These are phyloP conservation scores for Ganoderma boninense DNA, from an alignment of 1,284 basidiomycete genomes.

Conservation along the genomic window DNA sequence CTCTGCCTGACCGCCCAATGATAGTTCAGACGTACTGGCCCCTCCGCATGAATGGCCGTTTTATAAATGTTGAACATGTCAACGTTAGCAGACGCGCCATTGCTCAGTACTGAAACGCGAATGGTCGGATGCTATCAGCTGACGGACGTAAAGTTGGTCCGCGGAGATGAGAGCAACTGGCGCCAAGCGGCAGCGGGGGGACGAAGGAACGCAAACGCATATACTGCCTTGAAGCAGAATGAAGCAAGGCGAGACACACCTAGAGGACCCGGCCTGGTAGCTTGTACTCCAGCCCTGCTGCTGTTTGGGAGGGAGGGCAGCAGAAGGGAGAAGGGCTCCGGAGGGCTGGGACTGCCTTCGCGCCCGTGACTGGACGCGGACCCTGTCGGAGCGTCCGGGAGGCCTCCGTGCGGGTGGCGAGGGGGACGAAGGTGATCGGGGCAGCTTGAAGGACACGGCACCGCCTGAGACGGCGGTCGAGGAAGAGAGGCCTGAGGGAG, in stretches of 20 bases:
- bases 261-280: slow-evolving; percentile 82
- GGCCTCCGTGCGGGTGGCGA: slow-evolving; percentile 61
- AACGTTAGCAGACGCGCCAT: neutral
- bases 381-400: slow-evolving; percentile 35
- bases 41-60: neutral
- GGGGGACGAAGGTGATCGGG: slow-evolving; percentile 79
- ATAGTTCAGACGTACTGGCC: neutral
- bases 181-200: neutral
- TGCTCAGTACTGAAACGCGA: neutral
- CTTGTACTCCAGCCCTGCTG: slow-evolving; percentile 81
- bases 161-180: neutral
- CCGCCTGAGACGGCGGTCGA: slow-evolving; percentile 20
- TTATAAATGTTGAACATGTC: neutral
- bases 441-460: slow-evolving; percentile 59
- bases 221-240: neutral
- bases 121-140: neutral
- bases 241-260: slow-evolving; percentile 49
- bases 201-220: neutral
- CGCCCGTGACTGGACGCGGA: slow-evolving; percentile 21
- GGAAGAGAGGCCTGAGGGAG: slow-evolving; percentile 13
- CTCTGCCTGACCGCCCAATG: neutral
- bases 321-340: slow-evolving; percentile 29
- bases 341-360: slow-evolving; percentile 36
- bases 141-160: neutral
- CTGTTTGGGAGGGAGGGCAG: slow-evolving; percentile 38